Conservation (phyloP, 805 yeast genomes). For the Saccharomycopsis javanensis region DNA sequence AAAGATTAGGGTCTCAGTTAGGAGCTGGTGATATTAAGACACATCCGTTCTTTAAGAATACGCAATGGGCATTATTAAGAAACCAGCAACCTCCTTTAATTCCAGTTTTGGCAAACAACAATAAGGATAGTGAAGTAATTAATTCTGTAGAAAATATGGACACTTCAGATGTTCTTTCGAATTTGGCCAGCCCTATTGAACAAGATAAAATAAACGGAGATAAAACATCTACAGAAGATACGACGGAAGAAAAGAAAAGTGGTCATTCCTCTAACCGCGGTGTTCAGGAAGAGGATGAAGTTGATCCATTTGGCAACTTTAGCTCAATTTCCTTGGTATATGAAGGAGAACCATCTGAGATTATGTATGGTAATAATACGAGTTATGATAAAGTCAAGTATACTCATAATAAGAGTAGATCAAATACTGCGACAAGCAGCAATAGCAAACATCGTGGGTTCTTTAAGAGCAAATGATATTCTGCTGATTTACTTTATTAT, state of each 20-base stretch:
- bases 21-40: conserved; percentile 94
- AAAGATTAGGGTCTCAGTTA: conserved; percentile 79
- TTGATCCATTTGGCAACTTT: conserved; percentile 78
- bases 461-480: background rate
- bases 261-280: conserved; percentile 26
- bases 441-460: background rate
- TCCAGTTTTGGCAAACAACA: conserved; percentile 55
- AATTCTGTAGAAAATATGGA: conserved; percentile 6
- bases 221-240: conserved; percentile 20
- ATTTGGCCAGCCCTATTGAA: conserved; percentile 8
- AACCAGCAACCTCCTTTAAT: conserved; percentile 94
- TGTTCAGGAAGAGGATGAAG: conserved; percentile 26
- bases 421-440: conserved; percentile 4
- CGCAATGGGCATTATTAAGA: conserved; percentile 92
- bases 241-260: conserved; percentile 23
- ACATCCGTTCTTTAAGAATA: conserved; percentile 83
- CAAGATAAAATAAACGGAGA: background rate
- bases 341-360: conserved; percentile 41
- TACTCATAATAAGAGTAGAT: conserved; percentile 33
- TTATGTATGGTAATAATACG: conserved; percentile 36
- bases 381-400: conserved; percentile 49
- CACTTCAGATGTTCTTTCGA: conserved; percentile 6
- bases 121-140: conserved; percentile 22
- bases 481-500: background rate
- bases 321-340: conserved; percentile 81